phyloP scores from a whole-genome alignment of 768 basidiomycete species.

The Hygrocybe punicea region DNA sequence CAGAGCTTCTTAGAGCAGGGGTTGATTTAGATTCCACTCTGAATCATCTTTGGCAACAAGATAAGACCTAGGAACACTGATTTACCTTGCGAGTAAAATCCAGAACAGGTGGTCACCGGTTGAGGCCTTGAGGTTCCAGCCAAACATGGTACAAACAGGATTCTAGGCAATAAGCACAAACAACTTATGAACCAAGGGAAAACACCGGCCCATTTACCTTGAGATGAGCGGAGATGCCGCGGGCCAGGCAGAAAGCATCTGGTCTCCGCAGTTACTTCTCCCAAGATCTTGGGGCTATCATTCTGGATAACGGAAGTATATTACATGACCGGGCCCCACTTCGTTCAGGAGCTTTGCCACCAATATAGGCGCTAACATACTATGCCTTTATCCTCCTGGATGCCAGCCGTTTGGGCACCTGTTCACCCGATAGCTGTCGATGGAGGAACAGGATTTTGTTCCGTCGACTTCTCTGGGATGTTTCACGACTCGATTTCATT shows the following conservation, averaged over 20 bases:
- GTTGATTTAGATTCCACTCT: constrained; percentile 90
- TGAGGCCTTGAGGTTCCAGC: not conserved
- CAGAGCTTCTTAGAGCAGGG: constrained; percentile 36
- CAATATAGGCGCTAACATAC: not conserved
- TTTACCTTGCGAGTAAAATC: not conserved
- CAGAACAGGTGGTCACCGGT: not conserved
- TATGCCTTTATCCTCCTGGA: not conserved
- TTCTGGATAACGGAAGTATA: too few relatives aligned
- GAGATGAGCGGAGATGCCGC: not conserved
- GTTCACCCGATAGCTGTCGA: too few relatives aligned
- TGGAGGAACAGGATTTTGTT: too few relatives aligned
- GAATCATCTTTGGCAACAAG: constrained; percentile 62
- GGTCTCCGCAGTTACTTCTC: too few relatives aligned
- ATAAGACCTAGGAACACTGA: not conserved
- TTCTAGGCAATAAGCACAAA: not conserved
- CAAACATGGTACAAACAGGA: not conserved
- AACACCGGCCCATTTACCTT: not conserved
- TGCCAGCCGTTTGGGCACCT: not conserved
- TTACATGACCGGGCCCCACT: too few relatives aligned
- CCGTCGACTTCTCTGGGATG: too few relatives aligned
- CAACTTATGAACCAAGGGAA: not conserved
- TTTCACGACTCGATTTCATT: too few relatives aligned
- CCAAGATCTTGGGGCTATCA: too few relatives aligned
- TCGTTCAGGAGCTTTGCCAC: not conserved
- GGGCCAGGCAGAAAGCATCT: too few relatives aligned